Evolutionary conservation across 1,139 yeast species (phyloP), one percentile per base, ranked within the genome.

Genomic region (Scheffersomyces titani): DNA sequence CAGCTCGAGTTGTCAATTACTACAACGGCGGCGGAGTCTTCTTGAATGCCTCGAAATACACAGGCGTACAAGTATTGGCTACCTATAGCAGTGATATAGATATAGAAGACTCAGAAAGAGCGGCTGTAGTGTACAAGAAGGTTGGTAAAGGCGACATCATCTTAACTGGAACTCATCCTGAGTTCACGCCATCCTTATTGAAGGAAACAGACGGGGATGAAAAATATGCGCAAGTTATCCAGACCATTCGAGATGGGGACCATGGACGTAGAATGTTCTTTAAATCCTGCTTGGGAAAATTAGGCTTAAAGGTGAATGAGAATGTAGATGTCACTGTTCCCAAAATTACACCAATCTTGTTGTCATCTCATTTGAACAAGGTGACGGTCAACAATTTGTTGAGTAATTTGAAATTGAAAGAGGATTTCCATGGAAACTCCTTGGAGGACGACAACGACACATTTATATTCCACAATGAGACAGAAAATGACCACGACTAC

Each of bases 11-110:
- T 9, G 66, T 60, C 52, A 71, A 74, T 54, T 91, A 90, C 69
- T 90, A 86, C 70, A 92, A 94, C 65, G 99, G 99, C 0, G 99
- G 99, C 11, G 90, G 92, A 2, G 80, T 89, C 18, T 94, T 94
- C 72, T 86, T 87, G 7, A 88, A 91, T 70, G 93, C 97, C 0
- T 84, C 85, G 6, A 73, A 77, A 52, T 80, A 77, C 61, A 74
- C 78, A 9, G 81, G 84, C 52, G 91, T 89, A 2, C 87, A 89
- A 61, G 83, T 93, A 0, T 72, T 94, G 53, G 97, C 97, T 0
- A 71, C 80, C 6, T 94, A 90, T 67, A 68, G 67, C 0, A 88
- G 81, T 1, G 67, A 70, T 0, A 70, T 76, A 0, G 84, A 81
- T 18, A 72, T 74, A 20, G 73, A 69, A 13, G 76, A 74, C 3